These are phyloP conservation scores for Candida mattraensis DNA, from an alignment of 805 yeast genomes.

Conservation along the genomic window DNA sequence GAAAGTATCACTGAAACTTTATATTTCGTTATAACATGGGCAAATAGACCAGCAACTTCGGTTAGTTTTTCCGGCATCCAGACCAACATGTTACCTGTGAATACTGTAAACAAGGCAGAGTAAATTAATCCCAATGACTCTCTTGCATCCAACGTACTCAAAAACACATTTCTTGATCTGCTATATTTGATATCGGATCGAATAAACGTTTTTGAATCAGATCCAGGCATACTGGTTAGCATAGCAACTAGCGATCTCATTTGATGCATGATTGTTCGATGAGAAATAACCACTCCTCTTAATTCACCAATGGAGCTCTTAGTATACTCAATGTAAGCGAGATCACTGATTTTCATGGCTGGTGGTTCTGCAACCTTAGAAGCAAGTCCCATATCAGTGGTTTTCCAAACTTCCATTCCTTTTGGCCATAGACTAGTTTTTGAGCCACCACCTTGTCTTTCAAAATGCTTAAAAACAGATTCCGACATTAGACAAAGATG, in stretches of 20 bases:
- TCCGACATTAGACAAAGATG: constrained; percentile 83
- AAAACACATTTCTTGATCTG: constrained; percentile 51
- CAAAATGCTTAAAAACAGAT: constrained; percentile 70
- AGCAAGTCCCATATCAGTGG: constrained; percentile 80
- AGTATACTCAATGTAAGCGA: constrained; percentile 92
- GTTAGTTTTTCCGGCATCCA: constrained; percentile 77
- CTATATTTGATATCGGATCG: constrained; percentile 51
- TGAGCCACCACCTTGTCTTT: constrained; percentile 46
- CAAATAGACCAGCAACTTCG: constrained; percentile 83
- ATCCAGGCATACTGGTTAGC: constrained; percentile 57
- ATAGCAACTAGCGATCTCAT: constrained; percentile 74
- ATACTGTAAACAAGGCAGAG: constrained; percentile 79
- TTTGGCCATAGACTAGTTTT: constrained; percentile 56
- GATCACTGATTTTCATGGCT: constrained; percentile 69
- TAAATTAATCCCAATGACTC: constrained; percentile 84
- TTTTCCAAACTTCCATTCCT: constrained; percentile 74
- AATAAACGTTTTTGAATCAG: constrained; percentile 42
- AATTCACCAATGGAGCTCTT: constrained; percentile 88
- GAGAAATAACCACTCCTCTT: constrained; percentile 91
- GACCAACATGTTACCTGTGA: constrained; percentile 76
- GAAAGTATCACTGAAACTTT: constrained; percentile 74
- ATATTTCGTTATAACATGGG: constrained; percentile 69
- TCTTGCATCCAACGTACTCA: constrained; percentile 66
- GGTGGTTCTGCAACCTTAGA: constrained; percentile 61
- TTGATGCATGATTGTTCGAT: constrained; percentile 83